Evolutionary conservation across 83 land plant species (phyloP).

Genomic region (Isoetes engelmannii): DNA sequence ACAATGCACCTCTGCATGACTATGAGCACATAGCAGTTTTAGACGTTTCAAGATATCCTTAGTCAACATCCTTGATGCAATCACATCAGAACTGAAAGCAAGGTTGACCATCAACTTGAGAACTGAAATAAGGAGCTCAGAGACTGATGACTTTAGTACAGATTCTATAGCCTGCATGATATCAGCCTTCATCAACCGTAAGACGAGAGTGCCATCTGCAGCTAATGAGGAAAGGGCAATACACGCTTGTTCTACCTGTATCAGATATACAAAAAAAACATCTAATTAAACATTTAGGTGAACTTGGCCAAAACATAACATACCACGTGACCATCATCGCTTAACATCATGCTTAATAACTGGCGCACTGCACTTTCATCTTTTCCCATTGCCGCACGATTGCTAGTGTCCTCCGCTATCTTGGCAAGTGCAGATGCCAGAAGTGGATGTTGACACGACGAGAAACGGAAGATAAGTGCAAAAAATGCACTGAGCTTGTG

Average conservation of each 20-base stretch:
- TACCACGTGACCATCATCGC: conserved; percentile 96
- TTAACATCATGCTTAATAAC: conserved; percentile 94
- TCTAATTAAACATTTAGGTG: not conserved
- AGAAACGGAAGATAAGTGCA: conserved; percentile 93
- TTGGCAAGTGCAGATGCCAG: conserved; percentile 96
- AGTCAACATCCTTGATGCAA: conserved; percentile 81
- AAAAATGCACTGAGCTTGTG: conserved; percentile 98
- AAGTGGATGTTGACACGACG: conserved; percentile 98
- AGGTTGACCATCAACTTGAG: conserved; percentile 70
- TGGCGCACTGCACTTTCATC: conserved; percentile 99
- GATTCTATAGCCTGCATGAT: conserved; percentile 85
- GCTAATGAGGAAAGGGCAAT: conserved; percentile 87
- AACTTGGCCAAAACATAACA: conserved; percentile 12
- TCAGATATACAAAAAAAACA: not conserved
- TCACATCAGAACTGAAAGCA: conserved; percentile 84
- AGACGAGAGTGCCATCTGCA: conserved; percentile 63
- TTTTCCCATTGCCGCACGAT: conserved; percentile 70
- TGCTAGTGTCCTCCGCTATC: conserved; percentile 70
- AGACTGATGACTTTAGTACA: conserved; percentile 46
- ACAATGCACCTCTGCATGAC: conserved; percentile 58
- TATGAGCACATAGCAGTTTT: conserved; percentile 76
- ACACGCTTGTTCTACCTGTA: conserved; percentile 97
- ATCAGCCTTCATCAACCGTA: conserved; percentile 82
- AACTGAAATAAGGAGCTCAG: conserved; percentile 72
- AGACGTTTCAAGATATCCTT: conserved; percentile 78